These are phyloP conservation scores for Orbilia blumenaviensis DNA, from an alignment of 2,329 filamentous ascomycete genomes.

Conservation along the genomic window DNA sequence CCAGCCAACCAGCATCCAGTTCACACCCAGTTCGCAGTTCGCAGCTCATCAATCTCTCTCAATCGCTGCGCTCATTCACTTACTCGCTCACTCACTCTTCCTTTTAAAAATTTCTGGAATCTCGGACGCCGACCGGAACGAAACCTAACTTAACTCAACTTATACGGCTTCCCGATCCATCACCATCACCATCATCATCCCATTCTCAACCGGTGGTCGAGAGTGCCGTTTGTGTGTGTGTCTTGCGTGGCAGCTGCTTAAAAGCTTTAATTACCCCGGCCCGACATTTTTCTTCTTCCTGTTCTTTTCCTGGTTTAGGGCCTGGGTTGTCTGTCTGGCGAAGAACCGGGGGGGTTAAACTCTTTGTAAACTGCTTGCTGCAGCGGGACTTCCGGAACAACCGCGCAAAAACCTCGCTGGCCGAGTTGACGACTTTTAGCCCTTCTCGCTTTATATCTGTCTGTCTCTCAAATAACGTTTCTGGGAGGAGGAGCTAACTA, in stretches of 20 bases:
- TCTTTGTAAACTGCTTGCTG: too few relatives aligned
- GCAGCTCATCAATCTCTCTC: not conserved
- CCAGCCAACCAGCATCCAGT: too few relatives aligned
- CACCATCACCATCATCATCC: constrained; percentile 1
- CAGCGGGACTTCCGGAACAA: constrained; percentile 42
- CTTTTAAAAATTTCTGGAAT: not conserved
- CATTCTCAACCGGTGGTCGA: constrained; percentile 4
- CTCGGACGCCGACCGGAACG: not conserved
- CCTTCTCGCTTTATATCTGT: not conserved
- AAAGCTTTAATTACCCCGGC: not conserved
- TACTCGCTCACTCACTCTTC: not conserved
- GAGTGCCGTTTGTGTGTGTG: too few relatives aligned
- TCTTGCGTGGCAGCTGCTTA: not conserved
- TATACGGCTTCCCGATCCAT: not conserved
- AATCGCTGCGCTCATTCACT: not conserved
- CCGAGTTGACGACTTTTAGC: too few relatives aligned
- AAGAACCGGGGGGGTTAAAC: not conserved
- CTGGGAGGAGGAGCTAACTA: not conserved
- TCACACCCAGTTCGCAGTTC: too few relatives aligned
- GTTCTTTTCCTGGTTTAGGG: not conserved
- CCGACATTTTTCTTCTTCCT: not conserved
- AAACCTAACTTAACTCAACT: too few relatives aligned
- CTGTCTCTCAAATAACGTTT: not conserved
- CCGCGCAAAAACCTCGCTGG: constrained; percentile 6
- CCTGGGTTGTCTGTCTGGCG: not conserved